A percentile compares a stretch with the other conserved stretches of the same genome.
These are phyloP conservation scores for Kodamaea jinghongensis DNA, from an alignment of 805 yeast species.

Conservation along the genomic window DNA sequence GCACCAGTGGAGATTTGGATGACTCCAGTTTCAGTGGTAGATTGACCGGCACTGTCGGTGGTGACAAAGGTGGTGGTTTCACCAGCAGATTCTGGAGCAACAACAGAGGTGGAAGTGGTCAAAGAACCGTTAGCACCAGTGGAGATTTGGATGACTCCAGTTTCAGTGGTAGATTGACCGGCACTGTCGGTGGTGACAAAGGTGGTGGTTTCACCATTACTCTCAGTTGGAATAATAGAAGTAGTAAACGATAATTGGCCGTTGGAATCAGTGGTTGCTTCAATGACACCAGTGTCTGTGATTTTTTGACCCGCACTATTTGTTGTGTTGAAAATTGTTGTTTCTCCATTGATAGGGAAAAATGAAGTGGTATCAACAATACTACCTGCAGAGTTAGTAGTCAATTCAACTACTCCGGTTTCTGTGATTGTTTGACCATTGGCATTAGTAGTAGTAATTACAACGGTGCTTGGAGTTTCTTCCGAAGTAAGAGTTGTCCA, in stretches of 20 bases:
- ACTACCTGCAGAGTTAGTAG: constrained; percentile 16
- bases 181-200: constrained; percentile 14
- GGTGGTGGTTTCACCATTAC: constrained; percentile 16
- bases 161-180: constrained; percentile 16
- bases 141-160: constrained; percentile 18
- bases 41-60: constrained; percentile 14
- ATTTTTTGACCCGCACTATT: constrained; percentile 5
- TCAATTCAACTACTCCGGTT: constrained; percentile 17
- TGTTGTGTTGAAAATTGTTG: constrained; percentile 6
- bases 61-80: constrained; percentile 13
- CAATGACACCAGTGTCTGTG: no score
- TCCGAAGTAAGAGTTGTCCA: no score
- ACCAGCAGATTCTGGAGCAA: constrained; percentile 6
- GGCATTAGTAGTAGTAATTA: constrained; percentile 13
- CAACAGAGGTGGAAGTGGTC: constrained; percentile 15
- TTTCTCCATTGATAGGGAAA: no score
- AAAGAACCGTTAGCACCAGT: constrained; percentile 16
- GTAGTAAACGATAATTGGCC: constrained; percentile 11
- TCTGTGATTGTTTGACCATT: constrained; percentile 16
- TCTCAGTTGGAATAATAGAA: constrained; percentile 6
- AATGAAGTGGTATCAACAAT: constrained; percentile 15
- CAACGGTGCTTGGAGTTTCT: no score
- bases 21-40: constrained; percentile 16
- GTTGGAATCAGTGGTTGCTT: constrained; percentile 12
- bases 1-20: no score